Percentiles rank a stretch among this genome's conserved stretches.
Conservation (phyloP, 1,284 basidiomycete species). For the Cryptococcus hybrid region DNA sequence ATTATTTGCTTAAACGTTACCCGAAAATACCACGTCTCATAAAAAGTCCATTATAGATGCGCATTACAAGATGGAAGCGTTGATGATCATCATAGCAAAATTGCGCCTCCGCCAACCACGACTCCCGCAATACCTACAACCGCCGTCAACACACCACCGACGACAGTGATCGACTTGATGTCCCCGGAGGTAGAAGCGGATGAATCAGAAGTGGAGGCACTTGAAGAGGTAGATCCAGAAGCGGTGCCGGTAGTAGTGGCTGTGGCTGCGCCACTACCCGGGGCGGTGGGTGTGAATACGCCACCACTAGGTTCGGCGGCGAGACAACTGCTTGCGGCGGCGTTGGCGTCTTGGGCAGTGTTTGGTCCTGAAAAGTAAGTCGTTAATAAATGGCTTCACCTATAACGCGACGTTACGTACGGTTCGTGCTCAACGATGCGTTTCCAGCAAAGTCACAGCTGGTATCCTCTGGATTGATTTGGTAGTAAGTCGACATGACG, state of each 20-base stretch:
- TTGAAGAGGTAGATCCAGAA: neutral
- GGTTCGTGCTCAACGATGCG: constrained; percentile 63
- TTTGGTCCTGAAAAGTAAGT: constrained; percentile 52
- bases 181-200: neutral
- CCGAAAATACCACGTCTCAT: no score
- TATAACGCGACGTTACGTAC: neutral
- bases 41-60: no score
- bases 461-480: constrained; percentile 60
- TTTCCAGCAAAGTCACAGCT: constrained; percentile 72
- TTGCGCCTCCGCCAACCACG: no score
- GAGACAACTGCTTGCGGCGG: constrained; percentile 69
- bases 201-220: neutral
- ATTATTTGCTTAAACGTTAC: no score
- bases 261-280: neutral
- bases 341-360: constrained; percentile 57
- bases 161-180: no score
- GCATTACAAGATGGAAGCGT: no score
- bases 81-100: no score
- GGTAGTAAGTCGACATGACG: constrained; percentile 77
- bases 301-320: constrained; percentile 60
- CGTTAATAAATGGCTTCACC: constrained; percentile 1
- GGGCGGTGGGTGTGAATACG: constrained; percentile 56
- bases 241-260: neutral
- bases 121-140: no score
- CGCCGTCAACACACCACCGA: no score